Conservation (phyloP, 2,329 filamentous ascomycete genomes). For the Fusarium keratoplasticum region DNA sequence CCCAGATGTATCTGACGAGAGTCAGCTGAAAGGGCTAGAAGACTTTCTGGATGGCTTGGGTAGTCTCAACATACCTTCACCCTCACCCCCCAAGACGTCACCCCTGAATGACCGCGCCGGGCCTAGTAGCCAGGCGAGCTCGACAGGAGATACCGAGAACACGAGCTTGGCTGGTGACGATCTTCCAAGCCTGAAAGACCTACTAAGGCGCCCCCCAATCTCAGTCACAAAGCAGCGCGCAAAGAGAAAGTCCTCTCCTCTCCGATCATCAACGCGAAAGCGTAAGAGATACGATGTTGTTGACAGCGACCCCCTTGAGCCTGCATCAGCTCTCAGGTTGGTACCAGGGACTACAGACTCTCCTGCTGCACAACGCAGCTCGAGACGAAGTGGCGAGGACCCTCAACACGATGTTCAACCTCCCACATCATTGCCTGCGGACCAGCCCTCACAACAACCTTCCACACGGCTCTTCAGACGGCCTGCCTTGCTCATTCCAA, state of each 20-base stretch:
- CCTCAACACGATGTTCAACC: background rate
- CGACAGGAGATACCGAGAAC: conserved; percentile 50
- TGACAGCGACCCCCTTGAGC: conserved; percentile 48
- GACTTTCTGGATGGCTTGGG: conserved; percentile 33
- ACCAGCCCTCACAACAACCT: background rate
- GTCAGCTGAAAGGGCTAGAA: conserved; percentile 43
- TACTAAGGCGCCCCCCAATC: conserved; percentile 41
- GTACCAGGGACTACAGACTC: conserved; percentile 23
- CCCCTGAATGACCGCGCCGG: conserved; percentile 38
- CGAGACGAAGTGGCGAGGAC: conserved; percentile 29
- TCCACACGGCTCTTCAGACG: conserved; percentile 4
- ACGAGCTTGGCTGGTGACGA: conserved; percentile 54
- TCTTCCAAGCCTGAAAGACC: conserved; percentile 52
- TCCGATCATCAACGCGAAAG: conserved; percentile 46
- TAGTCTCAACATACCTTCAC: conserved; percentile 41
- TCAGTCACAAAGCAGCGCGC: conserved; percentile 16
- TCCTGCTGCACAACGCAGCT: conserved; percentile 38
- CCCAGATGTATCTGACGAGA: conserved; percentile 50
- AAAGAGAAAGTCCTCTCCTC: conserved; percentile 42
- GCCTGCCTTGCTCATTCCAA: conserved; percentile 20
- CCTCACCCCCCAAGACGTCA: conserved; percentile 47
- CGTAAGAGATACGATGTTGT: conserved; percentile 46
- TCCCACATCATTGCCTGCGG: background rate
- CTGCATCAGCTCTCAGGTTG: conserved; percentile 36
- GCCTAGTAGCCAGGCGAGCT: conserved; percentile 51